Percentiles rank a stretch among this genome's conserved stretches.
phyloP scores from a whole-genome alignment of 306 rosid species.

The Leucaena leucocephala region DNA sequence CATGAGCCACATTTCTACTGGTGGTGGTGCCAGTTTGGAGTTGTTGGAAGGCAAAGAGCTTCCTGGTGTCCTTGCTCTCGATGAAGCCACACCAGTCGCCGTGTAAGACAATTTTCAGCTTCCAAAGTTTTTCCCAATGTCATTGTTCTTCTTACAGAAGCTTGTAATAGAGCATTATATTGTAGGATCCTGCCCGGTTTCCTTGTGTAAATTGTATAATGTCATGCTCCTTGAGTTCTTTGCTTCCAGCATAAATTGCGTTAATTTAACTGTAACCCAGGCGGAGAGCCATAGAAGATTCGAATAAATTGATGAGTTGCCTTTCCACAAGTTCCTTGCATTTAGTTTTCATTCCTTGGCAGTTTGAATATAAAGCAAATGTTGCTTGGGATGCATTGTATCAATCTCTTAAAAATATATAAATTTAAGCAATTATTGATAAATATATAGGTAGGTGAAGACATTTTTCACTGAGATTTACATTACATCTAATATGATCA shows the following conservation, averaged over 20 bases:
- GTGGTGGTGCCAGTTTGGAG: constrained; percentile 99
- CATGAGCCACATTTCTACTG: constrained; percentile 99
- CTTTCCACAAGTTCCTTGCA: constrained; percentile 20
- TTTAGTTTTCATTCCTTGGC: not conserved
- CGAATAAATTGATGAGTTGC: constrained; percentile 46
- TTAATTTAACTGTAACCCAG: constrained; percentile 47
- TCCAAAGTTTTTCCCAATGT: constrained; percentile 35
- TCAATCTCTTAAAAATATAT: too few relatives aligned
- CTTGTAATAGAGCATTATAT: constrained; percentile 53
- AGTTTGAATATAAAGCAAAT: constrained; percentile 6
- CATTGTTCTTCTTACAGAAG: constrained; percentile 43
- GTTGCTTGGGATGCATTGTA: not conserved
- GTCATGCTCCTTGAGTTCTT: constrained; percentile 44
- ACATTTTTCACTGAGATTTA: not conserved
- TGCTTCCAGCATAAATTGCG: constrained; percentile 43
- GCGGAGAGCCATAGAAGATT: constrained; percentile 45
- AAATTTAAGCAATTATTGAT: too few relatives aligned
- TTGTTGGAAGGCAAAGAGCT: constrained; percentile 97
- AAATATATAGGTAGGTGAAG: too few relatives aligned
- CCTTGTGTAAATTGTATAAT: constrained; percentile 52
- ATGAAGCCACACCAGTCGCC: constrained; percentile 75
- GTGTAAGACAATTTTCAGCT: constrained; percentile 66
- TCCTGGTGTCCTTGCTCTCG: constrained; percentile 97
- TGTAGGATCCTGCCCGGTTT: constrained; percentile 54
- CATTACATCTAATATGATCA: not conserved